These are phyloP conservation scores for Tylopilus felleus DNA, from an alignment of 768 basidiomycete genomes.

Conservation along the genomic window DNA sequence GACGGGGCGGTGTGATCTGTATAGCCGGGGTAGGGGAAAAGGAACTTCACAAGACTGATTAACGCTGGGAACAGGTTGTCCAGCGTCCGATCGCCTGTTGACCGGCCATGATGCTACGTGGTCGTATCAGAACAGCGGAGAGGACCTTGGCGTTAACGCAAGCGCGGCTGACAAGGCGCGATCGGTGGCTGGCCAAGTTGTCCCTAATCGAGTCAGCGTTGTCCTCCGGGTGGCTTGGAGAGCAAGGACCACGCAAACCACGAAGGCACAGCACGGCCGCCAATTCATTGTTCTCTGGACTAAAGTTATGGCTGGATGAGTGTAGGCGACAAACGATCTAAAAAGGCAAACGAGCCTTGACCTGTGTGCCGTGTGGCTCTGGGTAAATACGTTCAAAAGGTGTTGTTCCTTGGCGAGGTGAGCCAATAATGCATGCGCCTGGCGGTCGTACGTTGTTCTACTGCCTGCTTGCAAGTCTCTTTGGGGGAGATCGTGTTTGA, in stretches of 20 bases:
- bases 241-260: neutral
- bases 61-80: neutral
- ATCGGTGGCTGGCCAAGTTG: neutral
- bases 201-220: neutral
- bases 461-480: too few relatives aligned
- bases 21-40: neutral
- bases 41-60: neutral
- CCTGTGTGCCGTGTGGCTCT: neutral
- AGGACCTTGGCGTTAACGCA: neutral
- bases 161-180: neutral
- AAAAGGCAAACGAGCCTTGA: neutral
- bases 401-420: neutral
- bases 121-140: neutral
- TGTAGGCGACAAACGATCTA: neutral
- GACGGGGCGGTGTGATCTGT: neutral
- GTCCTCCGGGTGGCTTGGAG: neutral
- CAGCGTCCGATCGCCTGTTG: conserved; percentile 4
- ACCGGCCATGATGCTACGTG: neutral
- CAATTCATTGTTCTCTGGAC: neutral
- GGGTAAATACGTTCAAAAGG: neutral
- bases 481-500: neutral
- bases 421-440: neutral
- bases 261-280: neutral
- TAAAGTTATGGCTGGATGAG: neutral
- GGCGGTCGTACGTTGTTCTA: neutral